Evolutionary conservation across 768 basidiomycete genomes (phyloP).

Genomic region (Boletus edulis): DNA sequence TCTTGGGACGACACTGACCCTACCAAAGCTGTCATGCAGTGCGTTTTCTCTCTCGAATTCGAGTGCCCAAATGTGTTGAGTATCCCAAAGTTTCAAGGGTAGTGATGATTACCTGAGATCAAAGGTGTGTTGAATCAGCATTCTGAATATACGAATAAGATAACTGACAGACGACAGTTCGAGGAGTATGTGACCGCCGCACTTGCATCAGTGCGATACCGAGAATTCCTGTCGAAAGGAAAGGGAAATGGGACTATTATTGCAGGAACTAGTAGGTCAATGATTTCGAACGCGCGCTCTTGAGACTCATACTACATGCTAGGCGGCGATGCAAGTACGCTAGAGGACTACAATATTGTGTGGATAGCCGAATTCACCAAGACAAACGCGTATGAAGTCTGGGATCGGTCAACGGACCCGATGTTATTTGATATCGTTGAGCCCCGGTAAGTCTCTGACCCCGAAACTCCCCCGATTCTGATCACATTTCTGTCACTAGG

Average conservation of each 20-base stretch:
- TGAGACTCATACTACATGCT: constrained; percentile 21
- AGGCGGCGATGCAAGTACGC: constrained; percentile 56
- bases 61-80: neutral
- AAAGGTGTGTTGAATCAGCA: constrained; percentile 50
- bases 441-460: constrained; percentile 57
- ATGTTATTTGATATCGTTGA: constrained; percentile 95
- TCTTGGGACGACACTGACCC: constrained; percentile 71
- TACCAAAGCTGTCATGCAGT: constrained; percentile 62
- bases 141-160: neutral
- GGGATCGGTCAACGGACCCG: constrained; percentile 90
- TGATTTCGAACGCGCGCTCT: neutral
- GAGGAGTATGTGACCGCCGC: constrained; percentile 94
- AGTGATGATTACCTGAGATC: constrained; percentile 92
- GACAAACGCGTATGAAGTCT: constrained; percentile 85
- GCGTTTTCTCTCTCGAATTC: constrained; percentile 27
- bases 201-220: constrained; percentile 85
- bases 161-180: constrained; percentile 41
- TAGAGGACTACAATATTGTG: constrained; percentile 80
- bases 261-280: constrained; percentile 48
- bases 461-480: neutral
- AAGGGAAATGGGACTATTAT: constrained; percentile 64
- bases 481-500: constrained; percentile 36
- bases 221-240: constrained; percentile 76
- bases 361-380: constrained; percentile 89
- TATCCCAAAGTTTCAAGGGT: constrained; percentile 74